These are phyloP conservation scores for Allium fistulosum DNA, from an alignment of 106 monocot species.

Conservation along the genomic window DNA sequence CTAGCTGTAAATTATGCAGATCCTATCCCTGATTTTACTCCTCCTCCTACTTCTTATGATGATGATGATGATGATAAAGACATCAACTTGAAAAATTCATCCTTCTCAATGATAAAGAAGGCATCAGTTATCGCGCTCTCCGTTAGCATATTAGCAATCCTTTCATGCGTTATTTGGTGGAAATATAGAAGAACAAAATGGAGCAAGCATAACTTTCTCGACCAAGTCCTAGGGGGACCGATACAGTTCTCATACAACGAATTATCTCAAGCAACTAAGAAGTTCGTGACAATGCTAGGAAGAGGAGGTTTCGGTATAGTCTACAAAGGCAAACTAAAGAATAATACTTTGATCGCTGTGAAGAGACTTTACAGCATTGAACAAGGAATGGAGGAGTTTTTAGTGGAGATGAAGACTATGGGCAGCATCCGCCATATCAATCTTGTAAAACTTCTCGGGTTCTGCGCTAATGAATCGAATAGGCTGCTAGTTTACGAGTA, in stretches of 20 bases:
- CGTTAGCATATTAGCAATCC: not conserved
- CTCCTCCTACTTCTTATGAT: not conserved
- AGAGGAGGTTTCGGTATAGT: conserved; percentile 13
- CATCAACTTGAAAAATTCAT: not conserved
- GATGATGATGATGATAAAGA: too few relatives aligned
- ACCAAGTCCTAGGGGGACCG: conserved; percentile 1
- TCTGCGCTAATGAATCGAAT: conserved; percentile 20
- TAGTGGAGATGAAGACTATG: conserved; percentile 13
- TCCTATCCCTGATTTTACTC: not conserved
- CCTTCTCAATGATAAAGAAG: not conserved
- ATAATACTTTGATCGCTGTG: conserved; percentile 1
- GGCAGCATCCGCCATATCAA: conserved; percentile 35
- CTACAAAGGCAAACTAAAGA: conserved; percentile 6
- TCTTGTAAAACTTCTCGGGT: conserved; percentile 24
- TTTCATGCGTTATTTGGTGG: not conserved
- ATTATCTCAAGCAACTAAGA: not conserved
- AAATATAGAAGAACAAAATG: not conserved
- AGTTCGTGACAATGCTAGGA: not conserved
- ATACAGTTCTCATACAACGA: conserved; percentile 6
- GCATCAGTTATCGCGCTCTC: not conserved
- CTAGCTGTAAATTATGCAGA: too few relatives aligned
- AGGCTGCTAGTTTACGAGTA: conserved; percentile 30
- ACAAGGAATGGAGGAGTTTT: conserved; percentile 13
- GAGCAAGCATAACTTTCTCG: not conserved
- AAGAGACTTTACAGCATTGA: conserved; percentile 6